Evolutionary conservation across 2,329 filamentous ascomycete genomes (phyloP), one percentile per base, ranked within the genome.

Genomic region (Leptographium galeiforme): DNA sequence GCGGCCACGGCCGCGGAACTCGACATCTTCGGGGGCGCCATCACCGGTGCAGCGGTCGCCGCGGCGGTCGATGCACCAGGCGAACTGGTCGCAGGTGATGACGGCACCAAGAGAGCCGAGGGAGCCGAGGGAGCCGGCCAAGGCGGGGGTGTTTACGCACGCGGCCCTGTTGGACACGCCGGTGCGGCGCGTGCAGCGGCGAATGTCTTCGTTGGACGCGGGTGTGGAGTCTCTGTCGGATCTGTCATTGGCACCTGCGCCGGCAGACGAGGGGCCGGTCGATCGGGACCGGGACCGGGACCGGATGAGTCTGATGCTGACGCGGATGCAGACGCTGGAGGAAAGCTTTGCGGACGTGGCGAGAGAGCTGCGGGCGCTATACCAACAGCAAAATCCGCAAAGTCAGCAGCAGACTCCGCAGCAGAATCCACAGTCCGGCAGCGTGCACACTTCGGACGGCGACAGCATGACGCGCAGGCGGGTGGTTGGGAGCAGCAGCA

Each of bases 261-360:
- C 40, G 8, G 13, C 36, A 0, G 50, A 81, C 39, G 58, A 60
- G 3, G 25, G 25, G 25, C 25, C 25, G 3, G 25, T 25, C 2
- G 25, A 25, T 25, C 25, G 25, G 25, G 14, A 63, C 63, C 53
- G 64, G 71, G 62, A 73, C 74, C 79, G 66, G 30, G 84, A 87
- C 62, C 79, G 86, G 43, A 85, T 90, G 77, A 82, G 84, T 60
- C 76, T 95, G 47, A 85, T 96, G 68, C 72, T 96, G 47, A 88
- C 89, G 10, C 76, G 89, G 38, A 96, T 96, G 89, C 93, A 93
- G 66, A 91, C 85, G 8, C 75, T 97, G 2, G 90, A 97, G 65
- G 89, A 95, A 67, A 85, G 89, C 14, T 91, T 97, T 66, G 78
- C 85, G 2, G 88, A 95, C 56, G 84, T 95, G n/a, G 79, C 89